phyloP scores from a whole-genome alignment of 1,139 yeast species.

The Yamadazyma atmosphaerica region DNA sequence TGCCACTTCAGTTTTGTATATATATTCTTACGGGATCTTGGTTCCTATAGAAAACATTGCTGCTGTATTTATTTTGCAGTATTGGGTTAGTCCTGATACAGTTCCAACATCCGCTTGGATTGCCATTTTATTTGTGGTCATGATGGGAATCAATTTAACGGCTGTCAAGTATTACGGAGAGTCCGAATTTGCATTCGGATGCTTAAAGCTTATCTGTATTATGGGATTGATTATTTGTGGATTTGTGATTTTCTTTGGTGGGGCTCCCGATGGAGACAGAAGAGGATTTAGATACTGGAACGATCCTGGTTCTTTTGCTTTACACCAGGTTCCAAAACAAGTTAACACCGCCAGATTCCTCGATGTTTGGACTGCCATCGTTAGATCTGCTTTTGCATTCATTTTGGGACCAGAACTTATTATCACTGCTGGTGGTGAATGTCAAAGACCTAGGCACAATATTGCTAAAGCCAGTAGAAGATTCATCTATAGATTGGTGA shows the following conservation, averaged over 20 bases:
- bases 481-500: conserved; percentile 44
- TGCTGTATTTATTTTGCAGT: conserved; percentile 74
- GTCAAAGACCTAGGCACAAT: conserved; percentile 47
- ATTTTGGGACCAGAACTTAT: conserved; percentile 53
- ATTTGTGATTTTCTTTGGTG: conserved; percentile 32
- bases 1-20: conserved; percentile 79
- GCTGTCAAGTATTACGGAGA: conserved; percentile 33
- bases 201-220: conserved; percentile 26
- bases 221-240: conserved; percentile 27
- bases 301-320: conserved; percentile 26
- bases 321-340: conserved; percentile 18
- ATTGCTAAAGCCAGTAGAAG: conserved; percentile 49
- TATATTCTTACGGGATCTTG: conserved; percentile 67
- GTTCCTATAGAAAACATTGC: conserved; percentile 81
- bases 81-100: conserved; percentile 46
- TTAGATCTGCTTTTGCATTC: conserved; percentile 33
- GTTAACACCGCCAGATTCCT: conserved; percentile 22
- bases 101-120: conserved; percentile 32
- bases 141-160: conserved; percentile 24
- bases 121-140: conserved; percentile 25
- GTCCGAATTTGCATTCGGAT: conserved; percentile 31
- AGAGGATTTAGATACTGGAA: conserved; percentile 33
- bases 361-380: conserved; percentile 30
- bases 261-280: conserved; percentile 25
- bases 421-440: conserved; percentile 49